Base-by-base conservation (phyloP, 2,329 filamentous ascomycete genomes). In the Seiridium cupressi region DNA sequence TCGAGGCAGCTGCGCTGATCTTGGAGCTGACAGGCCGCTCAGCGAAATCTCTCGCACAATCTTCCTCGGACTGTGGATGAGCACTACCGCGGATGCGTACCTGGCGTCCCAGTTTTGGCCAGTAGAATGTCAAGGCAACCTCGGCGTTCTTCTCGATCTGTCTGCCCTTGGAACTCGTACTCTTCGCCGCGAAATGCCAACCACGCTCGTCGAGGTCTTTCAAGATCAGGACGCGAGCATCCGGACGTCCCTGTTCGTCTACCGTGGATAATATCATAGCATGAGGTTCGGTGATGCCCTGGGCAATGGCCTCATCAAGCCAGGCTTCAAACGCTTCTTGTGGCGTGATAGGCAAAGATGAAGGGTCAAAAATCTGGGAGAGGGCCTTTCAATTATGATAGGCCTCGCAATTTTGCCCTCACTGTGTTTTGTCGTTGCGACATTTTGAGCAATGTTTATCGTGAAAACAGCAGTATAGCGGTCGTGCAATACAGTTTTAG, bases 221-320 rank as follows among this genome's bases (percentile, higher is more conserved):
- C 53, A 55, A 9, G 31, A 55, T 42, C n/a, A 55, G 53, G 11
- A 55, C 53, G 6, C 53, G 53, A 44, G 53, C 53, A n/a, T 55
- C 53, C 4, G 53, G 18, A 10, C 36, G 13, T 26, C 53, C 53
- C n/a, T 44, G 35, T 18, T 55, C 36, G 3, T 55, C 53, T 7
- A 44, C 53, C 7, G 53, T 55, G 2, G 53, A 55, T 6, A 55
- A 38, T 5, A 38, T 55, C 53, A 55, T 55, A 9, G 53, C 53
- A 31, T 55, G 53, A 11, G 53, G 53, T 18, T 55, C 53, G n/a
- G 40, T 44, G 11, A 55, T 44, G n/a, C 53, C 53, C 18, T 44
- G n/a, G 3, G 53, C 36, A 35, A 55, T 55, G 13, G 53, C 53
- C 18, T 55, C 38, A 10, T 44, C 53, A n/a, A 55, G 36, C 53